A percentile compares a stretch with the other conserved stretches of the same genome.
phyloP scores from a whole-genome alignment of 1,284 basidiomycete genomes.

The Cryptococcus sp. region DNA sequence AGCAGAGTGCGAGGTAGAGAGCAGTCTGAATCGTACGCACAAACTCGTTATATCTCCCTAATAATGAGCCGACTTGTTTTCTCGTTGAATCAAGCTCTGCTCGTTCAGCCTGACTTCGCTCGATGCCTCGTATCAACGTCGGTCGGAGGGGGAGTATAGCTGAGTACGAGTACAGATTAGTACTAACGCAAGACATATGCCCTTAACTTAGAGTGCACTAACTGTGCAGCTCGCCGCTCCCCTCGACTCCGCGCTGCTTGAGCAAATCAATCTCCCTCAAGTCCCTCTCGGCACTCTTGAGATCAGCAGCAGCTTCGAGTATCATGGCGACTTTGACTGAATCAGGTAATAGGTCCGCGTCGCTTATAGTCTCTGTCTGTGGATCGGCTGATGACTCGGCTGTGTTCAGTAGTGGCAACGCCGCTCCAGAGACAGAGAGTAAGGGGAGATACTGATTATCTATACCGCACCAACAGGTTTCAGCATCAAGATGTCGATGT shows the following conservation, averaged over 20 bases:
- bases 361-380: slow-evolving; percentile 6
- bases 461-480: slow-evolving; percentile 11
- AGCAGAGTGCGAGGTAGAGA: not conserved
- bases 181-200: not conserved
- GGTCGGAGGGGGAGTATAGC: slow-evolving; percentile 33
- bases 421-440: slow-evolving; percentile 10
- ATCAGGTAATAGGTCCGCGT: slow-evolving; percentile 32
- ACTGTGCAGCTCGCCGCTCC: slow-evolving; percentile 42
- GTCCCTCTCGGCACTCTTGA: slow-evolving; percentile 38
- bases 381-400: slow-evolving; percentile 3
- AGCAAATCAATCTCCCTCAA: slow-evolving; percentile 44
- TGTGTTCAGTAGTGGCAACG: not conserved
- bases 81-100: slow-evolving; percentile 22
- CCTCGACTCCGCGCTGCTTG: slow-evolving; percentile 32
- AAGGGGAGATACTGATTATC: slow-evolving; percentile 42
- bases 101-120: slow-evolving; percentile 9
- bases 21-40: slow-evolving; percentile 23
- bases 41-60: slow-evolving; percentile 41
- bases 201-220: slow-evolving; percentile 9
- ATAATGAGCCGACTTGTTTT: slow-evolving; percentile 27
- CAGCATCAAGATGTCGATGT: not conserved
- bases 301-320: slow-evolving; percentile 40
- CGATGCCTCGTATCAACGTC: slow-evolving; percentile 17
- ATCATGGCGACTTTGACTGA: slow-evolving; percentile 37
- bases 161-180: slow-evolving; percentile 11